Base-by-base conservation (phyloP, 257 asterid genomes). In the Buddleja alternifolia region DNA sequence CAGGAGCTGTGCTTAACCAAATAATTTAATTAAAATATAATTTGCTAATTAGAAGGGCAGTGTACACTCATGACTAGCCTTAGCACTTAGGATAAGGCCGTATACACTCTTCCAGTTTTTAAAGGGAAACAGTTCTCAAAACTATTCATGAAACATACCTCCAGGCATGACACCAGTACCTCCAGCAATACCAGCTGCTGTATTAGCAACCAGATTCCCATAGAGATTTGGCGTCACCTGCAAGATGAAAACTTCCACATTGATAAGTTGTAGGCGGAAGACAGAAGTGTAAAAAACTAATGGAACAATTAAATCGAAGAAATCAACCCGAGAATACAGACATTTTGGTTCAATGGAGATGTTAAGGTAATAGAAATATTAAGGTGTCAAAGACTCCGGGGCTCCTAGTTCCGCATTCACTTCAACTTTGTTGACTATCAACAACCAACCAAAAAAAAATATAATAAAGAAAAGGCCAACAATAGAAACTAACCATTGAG, bases 131-230 rank as follows among this genome's bases (percentile, higher is more conserved):
- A 70, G 46, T 34, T n/a, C 10, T 51, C 42, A 39, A 40, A 70
- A 59, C 47, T 21, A 73, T n/a, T 70, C 55, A 70, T 54, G 34
- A 48, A 67, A 61, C 69, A 45, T 79, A 91, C 96, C 97, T 53
- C 97, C 96, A 67, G 94, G 99, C 97, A 92, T 94, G 82, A 94
- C 91, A 59, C 99, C 99, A 20, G 97, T 89, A 53, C 99, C 99
- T 63, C 99, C 99, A 40, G 97, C 97, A 78, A 94, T 91, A 83
- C 99, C 99, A 63, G 99, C 99, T 36, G 98, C 97, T 41, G 84
- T 86, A 78, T 94, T 92, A 64, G 97, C 81, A 29, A 94, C 87
- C 72, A 94, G 84, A 75, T 94, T 91, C 48, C 99, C 97, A 17
- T 94, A 94, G 15, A 94, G 97, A 85, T 94, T 94, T 44, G 97